phyloP scores from a whole-genome alignment of 2,329 filamentous ascomycete species.

The Trichoderma atrobrunneum region DNA sequence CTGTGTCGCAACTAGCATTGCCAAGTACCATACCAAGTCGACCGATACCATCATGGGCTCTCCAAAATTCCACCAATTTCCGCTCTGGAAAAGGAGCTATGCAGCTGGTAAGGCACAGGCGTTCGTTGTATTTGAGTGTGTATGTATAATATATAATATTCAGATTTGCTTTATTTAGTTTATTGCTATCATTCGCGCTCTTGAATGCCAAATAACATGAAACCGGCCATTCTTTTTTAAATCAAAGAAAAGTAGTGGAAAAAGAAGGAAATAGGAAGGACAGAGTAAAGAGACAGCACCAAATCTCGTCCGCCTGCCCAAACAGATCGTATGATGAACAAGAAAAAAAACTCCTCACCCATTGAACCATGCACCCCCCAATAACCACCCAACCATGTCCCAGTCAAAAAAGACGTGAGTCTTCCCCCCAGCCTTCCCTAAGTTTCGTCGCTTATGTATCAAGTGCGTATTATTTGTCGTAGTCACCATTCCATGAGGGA shows the following conservation, averaged over 20 bases:
- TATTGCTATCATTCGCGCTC: conserved; percentile 2
- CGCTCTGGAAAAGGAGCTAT: not conserved
- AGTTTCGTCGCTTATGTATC: not conserved
- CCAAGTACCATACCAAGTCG: not conserved
- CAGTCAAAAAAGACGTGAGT: not conserved
- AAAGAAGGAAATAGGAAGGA: not conserved
- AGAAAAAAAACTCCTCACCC: not conserved
- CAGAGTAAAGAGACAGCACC: not conserved
- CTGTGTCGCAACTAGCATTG: not conserved
- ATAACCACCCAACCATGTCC: not conserved
- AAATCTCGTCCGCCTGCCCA: not conserved
- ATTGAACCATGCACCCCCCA: not conserved
- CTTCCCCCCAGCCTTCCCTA: not conserved
- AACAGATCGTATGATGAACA: not conserved
- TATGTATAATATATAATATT: not conserved
- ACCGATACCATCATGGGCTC: not conserved
- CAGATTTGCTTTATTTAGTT: not conserved
- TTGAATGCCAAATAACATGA: not conserved
- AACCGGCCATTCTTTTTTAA: not conserved
- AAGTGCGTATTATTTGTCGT: not conserved
- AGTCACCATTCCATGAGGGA: not conserved
- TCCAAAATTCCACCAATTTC: not conserved
- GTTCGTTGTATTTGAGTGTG: not conserved
- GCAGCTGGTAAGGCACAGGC: not conserved
- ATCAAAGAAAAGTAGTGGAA: not conserved